Percentiles rank a stretch among this genome's conserved stretches.
Conservation (phyloP, 176 grass and related monocot genomes). For the Tuctoria greenei region DNA sequence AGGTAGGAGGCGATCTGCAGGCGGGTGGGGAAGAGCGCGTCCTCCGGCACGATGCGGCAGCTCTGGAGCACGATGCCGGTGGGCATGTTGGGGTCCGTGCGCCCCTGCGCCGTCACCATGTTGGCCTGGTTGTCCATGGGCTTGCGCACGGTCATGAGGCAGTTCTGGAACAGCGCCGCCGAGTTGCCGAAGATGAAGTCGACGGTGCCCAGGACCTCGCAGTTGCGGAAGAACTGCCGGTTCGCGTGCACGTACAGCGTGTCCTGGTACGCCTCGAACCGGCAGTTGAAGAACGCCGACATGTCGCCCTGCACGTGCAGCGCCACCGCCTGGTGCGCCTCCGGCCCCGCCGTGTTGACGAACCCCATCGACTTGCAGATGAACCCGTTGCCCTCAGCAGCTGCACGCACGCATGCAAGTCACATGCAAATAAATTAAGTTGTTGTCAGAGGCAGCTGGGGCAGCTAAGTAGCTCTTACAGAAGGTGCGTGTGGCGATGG, state of each 20-base stretch:
- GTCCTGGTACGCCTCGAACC: constrained; percentile 87
- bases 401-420: constrained; percentile 25
- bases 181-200: constrained; percentile 93
- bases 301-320: constrained; percentile 65
- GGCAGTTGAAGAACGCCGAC: constrained; percentile 73
- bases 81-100: constrained; percentile 64
- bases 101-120: constrained; percentile 76
- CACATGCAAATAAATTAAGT: background rate
- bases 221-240: constrained; percentile 85
- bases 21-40: constrained; percentile 48
- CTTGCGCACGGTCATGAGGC: constrained; percentile 75
- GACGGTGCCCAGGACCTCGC: constrained; percentile 68
- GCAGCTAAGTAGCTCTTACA: constrained; percentile 27
- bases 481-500: constrained; percentile 64
- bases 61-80: constrained; percentile 74
- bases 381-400: constrained; percentile 59
- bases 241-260: constrained; percentile 75
- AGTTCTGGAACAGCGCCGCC: constrained; percentile 73
- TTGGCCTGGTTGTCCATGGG: constrained; percentile 64
- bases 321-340: constrained; percentile 82
- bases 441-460: background rate
- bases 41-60: constrained; percentile 71
- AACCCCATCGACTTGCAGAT: constrained; percentile 89
- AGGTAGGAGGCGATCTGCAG: constrained; percentile 63
- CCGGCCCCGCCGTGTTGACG: constrained; percentile 76